A percentile compares a stretch with the other conserved stretches of the same genome.
Conservation (phyloP, 371 early-diverging fungal genomes). For the Quaeritorhiza haematococci region DNA sequence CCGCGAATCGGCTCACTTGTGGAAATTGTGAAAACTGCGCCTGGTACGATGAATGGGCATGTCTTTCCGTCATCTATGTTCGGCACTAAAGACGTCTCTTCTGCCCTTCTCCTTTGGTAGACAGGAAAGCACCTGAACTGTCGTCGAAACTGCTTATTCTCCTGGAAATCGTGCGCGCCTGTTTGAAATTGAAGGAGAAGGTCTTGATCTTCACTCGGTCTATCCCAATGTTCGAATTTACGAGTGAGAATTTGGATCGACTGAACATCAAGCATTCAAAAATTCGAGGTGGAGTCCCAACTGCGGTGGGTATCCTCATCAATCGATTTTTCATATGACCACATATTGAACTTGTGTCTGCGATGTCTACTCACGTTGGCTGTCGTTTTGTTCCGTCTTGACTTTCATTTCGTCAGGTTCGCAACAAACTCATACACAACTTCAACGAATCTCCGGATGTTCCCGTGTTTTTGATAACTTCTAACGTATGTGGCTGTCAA, state of each 20-base stretch:
- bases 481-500: constrained; percentile 35
- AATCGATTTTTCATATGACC: no score
- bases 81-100: no score
- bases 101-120: no score
- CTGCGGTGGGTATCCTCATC: constrained; percentile 24
- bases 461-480: constrained; percentile 68
- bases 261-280: background rate
- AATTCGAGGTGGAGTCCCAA: constrained; percentile 51
- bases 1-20: no score
- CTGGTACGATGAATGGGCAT: no score
- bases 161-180: constrained; percentile 42
- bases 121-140: constrained; percentile 13
- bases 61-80: no score
- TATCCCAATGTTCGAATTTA: constrained; percentile 51
- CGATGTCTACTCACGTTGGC: no score
- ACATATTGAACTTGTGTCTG: no score
- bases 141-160: constrained; percentile 48
- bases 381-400: no score
- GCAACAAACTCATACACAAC: constrained; percentile 68
- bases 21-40: no score
- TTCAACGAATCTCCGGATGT: constrained; percentile 57
- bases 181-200: constrained; percentile 52
- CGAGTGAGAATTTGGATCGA: no score
- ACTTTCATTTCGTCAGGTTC: constrained; percentile 29
- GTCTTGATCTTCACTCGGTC: constrained; percentile 71